Conservation (phyloP, 495 filamentous ascomycete genomes). For the Sordaria brevicollis region DNA sequence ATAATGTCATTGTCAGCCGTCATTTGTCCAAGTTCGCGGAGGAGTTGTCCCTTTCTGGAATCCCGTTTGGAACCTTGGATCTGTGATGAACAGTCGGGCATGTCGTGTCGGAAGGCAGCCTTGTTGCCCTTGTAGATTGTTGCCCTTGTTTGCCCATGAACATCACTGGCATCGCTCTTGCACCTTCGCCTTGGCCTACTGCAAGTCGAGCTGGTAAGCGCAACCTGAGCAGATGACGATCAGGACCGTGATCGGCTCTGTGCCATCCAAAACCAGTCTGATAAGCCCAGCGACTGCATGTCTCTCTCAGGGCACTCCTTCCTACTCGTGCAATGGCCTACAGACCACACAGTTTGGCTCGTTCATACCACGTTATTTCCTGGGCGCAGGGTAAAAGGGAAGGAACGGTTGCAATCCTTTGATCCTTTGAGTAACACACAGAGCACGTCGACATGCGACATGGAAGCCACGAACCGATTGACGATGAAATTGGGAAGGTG, state of each 20-base stretch:
- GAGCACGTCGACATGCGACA: neutral
- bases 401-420: neutral
- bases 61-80: neutral
- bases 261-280: neutral
- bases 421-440: too few species aligned
- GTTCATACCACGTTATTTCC: neutral
- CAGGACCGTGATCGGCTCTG: neutral
- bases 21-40: neutral
- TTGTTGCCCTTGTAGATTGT: neutral
- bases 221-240: neutral
- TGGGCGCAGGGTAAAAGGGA: neutral
- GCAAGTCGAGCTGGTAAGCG: neutral
- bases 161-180: too few species aligned
- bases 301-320: neutral
- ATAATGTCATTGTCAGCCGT: neutral
- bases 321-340: neutral
- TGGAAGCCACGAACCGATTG: neutral
- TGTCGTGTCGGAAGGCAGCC: too few species aligned
- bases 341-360: neutral
- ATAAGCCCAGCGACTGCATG: neutral
- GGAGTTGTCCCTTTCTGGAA: neutral
- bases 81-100: neutral
- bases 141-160: too few species aligned
- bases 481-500: neutral
- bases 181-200: neutral